Percentiles rank a stretch among this genome's conserved stretches.
These are phyloP conservation scores for Rubroboletus satanas DNA, from an alignment of 768 basidiomycete species.

Conservation along the genomic window DNA sequence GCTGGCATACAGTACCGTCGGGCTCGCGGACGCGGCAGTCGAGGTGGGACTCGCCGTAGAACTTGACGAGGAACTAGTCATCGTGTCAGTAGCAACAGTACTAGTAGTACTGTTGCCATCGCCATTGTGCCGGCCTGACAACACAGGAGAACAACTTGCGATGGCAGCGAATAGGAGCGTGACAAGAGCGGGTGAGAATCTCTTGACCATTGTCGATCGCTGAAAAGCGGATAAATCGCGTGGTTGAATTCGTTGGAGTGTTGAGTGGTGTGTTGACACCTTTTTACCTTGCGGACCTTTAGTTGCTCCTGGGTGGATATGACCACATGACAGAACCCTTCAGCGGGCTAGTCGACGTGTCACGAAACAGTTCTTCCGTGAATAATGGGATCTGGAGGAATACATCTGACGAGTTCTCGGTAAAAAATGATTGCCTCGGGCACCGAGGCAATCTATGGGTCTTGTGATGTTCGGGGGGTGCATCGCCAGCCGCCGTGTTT, in stretches of 20 bases:
- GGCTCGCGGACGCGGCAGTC: constrained; percentile 28
- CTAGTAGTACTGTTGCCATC: background rate
- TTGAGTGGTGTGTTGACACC: background rate
- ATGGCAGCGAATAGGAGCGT: constrained; percentile 4
- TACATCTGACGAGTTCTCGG: too few species aligned
- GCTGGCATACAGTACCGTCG: constrained; percentile 41
- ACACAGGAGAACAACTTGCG: background rate
- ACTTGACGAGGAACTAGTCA: too few species aligned
- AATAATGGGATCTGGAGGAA: too few species aligned
- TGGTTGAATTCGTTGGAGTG: background rate
- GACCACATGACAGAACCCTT: too few species aligned
- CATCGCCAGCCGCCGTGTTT: too few species aligned
- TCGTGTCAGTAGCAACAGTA: too few species aligned
- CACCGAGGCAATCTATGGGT: too few species aligned
- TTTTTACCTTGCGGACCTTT: background rate
- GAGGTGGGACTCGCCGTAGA: constrained; percentile 8
- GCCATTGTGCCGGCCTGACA: background rate
- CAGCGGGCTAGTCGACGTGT: too few species aligned
- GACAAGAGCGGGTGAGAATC: background rate
- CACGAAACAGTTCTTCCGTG: too few species aligned
- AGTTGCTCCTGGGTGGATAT: background rate
- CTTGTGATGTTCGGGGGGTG: too few species aligned
- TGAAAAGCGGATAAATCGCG: background rate
- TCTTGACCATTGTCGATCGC: constrained; percentile 2
- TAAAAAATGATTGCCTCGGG: too few species aligned